phyloP scores from a whole-genome alignment of 345 rosid genomes.

The Populus euphratica region DNA sequence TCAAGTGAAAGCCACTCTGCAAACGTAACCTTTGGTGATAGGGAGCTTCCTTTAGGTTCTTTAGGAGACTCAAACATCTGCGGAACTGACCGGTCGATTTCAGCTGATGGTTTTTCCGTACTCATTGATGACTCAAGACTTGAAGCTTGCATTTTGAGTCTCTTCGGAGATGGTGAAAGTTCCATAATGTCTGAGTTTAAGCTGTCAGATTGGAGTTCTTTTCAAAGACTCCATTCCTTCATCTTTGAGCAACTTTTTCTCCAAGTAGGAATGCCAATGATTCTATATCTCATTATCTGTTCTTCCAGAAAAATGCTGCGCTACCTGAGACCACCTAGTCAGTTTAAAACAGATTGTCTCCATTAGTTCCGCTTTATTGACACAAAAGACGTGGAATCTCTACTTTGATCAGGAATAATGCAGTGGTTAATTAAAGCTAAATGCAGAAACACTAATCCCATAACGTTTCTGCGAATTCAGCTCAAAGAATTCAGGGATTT shows the following conservation, averaged over 20 bases:
- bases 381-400: not conserved
- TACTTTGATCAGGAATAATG: too few species aligned
- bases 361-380: not conserved
- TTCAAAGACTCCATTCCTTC: conserved; percentile 25
- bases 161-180: conserved; percentile 19
- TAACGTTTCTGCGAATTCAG: not conserved
- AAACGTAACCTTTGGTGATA: conserved; percentile 55
- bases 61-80: conserved; percentile 20
- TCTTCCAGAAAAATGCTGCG: conserved; percentile 83
- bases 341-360: not conserved
- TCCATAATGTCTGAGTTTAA: conserved; percentile 11
- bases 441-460: not conserved
- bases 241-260: conserved; percentile 53
- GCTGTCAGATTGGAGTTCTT: conserved; percentile 4
- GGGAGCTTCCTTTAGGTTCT: conserved; percentile 9
- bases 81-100: conserved; percentile 16
- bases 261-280: conserved; percentile 81
- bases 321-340: conserved; percentile 82
- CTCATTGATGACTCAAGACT: conserved; percentile 25
- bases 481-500: too few species aligned
- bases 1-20: conserved; percentile 68
- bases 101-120: conserved; percentile 21
- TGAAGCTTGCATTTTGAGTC: conserved; percentile 9
- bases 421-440: not conserved
- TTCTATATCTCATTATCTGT: conserved; percentile 93